Percentiles rank a stretch among this genome's conserved stretches.
These are phyloP conservation scores for Phytopythium kandeliae DNA, from an alignment of 352 stramenopile species.

Conservation along the genomic window DNA sequence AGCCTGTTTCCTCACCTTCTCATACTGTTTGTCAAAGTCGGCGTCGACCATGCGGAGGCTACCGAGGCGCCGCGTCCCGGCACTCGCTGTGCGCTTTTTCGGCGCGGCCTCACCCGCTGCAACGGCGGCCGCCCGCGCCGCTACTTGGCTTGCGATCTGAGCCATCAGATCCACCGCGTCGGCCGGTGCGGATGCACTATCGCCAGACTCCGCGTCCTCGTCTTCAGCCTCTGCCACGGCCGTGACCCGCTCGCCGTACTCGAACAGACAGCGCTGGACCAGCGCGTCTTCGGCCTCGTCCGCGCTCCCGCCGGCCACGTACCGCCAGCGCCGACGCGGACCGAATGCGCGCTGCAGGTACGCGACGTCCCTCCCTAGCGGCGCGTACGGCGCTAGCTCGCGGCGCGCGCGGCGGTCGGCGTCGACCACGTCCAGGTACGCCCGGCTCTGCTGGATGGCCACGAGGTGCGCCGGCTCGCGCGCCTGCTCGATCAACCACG, in stretches of 20 bases:
- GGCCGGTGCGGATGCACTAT: slow-evolving; percentile 1
- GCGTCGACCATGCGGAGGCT: slow-evolving; percentile 12
- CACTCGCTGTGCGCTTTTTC: slow-evolving; percentile 11
- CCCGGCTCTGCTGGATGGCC: slow-evolving; percentile 21
- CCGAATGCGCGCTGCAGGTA: slow-evolving; percentile 32
- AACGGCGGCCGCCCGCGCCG: slow-evolving; percentile 22
- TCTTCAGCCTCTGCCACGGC: slow-evolving; percentile 13
- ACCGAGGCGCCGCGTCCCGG: slow-evolving; percentile 2
- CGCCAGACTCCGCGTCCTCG: slow-evolving; percentile 6
- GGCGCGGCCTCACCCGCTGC: slow-evolving; percentile 5
- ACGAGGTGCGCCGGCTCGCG: slow-evolving; percentile 27
- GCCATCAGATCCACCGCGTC: slow-evolving; percentile 27
- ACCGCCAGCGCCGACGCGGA: slow-evolving; percentile 42
- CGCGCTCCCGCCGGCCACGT: slow-evolving; percentile 13
- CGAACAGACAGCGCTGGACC: slow-evolving; percentile 74
- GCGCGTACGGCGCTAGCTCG: slow-evolving; percentile 4
- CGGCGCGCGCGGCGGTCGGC: neutral
- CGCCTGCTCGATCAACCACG: slow-evolving; percentile 46
- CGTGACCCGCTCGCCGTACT: slow-evolving; percentile 65
- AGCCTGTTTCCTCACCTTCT: slow-evolving; percentile 45
- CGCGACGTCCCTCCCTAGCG: slow-evolving; percentile 37
- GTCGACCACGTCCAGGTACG: slow-evolving; percentile 24
- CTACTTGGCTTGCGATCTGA: slow-evolving; percentile 43
- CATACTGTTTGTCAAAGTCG: slow-evolving; percentile 63
- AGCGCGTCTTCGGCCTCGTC: slow-evolving; percentile 55